Evolutionary conservation across 371 early-diverging fungal genomes (phyloP).

Genomic region (Rhizopus stolonifer): DNA sequence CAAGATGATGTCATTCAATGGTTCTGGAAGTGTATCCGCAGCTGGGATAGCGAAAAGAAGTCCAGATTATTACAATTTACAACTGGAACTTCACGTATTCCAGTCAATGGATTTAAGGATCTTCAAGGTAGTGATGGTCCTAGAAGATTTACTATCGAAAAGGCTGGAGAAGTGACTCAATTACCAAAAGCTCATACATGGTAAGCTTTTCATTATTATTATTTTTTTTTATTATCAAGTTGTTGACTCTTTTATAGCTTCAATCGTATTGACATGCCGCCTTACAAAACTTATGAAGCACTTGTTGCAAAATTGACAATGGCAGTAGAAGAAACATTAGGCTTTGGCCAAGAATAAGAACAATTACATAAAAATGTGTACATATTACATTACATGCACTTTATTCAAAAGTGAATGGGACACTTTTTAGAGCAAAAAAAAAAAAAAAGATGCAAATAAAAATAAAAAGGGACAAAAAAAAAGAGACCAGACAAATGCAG

Average conservation of each 20-base stretch:
- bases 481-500: too few species aligned
- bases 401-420: too few species aligned
- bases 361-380: constrained; percentile 2
- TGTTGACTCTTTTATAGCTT: constrained; percentile 61
- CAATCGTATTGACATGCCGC: constrained; percentile 95
- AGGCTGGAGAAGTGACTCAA: constrained; percentile 78
- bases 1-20: constrained; percentile 93
- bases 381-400: not conserved
- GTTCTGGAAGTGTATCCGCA: constrained; percentile 96
- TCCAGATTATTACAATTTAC: constrained; percentile 96
- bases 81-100: constrained; percentile 97
- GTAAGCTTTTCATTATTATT: too few species aligned
- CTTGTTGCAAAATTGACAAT: constrained; percentile 82
- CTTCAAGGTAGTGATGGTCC: constrained; percentile 97
- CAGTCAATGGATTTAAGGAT: constrained; percentile 98
- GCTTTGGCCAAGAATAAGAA: constrained; percentile 76
- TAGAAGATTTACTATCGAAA: constrained; percentile 95
- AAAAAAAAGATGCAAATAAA: too few species aligned
- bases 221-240: not conserved
- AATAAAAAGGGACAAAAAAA: too few species aligned
- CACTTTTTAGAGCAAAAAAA: too few species aligned
- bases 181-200: constrained; percentile 96
- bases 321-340: constrained; percentile 92
- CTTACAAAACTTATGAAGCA: constrained; percentile 73
- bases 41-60: constrained; percentile 91